Evolutionary conservation across 2,329 filamentous ascomycete species (phyloP), one percentile per base, ranked within the genome.

Genomic region (Fusarium sp.): DNA sequence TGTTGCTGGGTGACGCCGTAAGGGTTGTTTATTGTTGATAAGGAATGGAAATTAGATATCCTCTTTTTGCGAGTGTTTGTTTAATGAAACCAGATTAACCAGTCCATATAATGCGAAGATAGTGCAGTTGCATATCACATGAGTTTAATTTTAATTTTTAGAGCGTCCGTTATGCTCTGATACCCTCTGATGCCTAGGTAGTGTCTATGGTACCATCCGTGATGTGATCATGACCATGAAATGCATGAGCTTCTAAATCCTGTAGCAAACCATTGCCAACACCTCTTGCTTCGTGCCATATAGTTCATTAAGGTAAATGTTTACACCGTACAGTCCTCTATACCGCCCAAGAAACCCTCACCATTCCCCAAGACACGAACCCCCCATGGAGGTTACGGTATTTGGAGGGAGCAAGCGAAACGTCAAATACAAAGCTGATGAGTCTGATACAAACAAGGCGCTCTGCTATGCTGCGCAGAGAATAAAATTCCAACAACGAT

Each of bases 401-500:
- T 11, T 48, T 15, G 37, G 42, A 49, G 41, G 41, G 46, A 43
- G 31, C 8, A 39, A 46, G 41, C 25, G 33, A 63, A 43, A 15
- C 18, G 15, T 37, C 20, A 39, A 59, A 40, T 48, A 57, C 42
- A 63, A 58, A 40, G 57, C 37, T 25, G 46, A 67, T 27, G 49
- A 31, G 41, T 45, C 23, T 60, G 41, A 57, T 66, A 56, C 57
- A 70, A 55, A 37, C 47, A 48, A 67, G 29, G 45, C 58, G 43
- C 41, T 54, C 58, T 54, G 50, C 50, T 46, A 67, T 69, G 43
- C 63, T 40, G 53, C 14, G 62, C 49, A 63, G 63, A 67, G 48
- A 64, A 55, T 39, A 25, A 37, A 42, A 43, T 48, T 40, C 23
- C 51, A 51, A 51, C 40, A 41, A 63, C 36, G 52, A 50, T 48